Percentiles rank a stretch among this genome's conserved stretches.
phyloP scores from a whole-genome alignment of 2,329 filamentous ascomycete genomes.

The Diaporthe helianthi region DNA sequence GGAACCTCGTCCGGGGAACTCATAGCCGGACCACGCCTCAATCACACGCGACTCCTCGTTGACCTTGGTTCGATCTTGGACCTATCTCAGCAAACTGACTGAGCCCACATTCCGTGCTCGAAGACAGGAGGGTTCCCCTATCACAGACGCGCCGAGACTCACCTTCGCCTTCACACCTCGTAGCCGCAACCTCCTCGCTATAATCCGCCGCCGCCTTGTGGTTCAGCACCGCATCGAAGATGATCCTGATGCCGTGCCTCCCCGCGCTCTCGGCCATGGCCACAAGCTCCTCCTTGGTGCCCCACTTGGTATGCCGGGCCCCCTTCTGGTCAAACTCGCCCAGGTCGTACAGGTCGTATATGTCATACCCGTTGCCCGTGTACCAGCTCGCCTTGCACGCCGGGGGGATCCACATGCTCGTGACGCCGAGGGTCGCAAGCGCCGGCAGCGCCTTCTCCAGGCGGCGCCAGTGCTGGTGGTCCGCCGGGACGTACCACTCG shows the following conservation, averaged over 20 bases:
- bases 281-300: slow-evolving; percentile 65
- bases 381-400: slow-evolving; percentile 71
- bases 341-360: slow-evolving; percentile 72
- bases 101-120: background rate
- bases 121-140: background rate
- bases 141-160: slow-evolving; percentile 38
- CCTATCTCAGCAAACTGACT: slow-evolving; percentile 26
- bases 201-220: slow-evolving; percentile 74
- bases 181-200: slow-evolving; percentile 63
- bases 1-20: slow-evolving; percentile 67
- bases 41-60: slow-evolving; percentile 66
- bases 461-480: slow-evolving; percentile 67
- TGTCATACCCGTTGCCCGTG: slow-evolving; percentile 71
- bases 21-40: slow-evolving; percentile 71
- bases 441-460: slow-evolving; percentile 58
- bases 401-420: slow-evolving; percentile 72
- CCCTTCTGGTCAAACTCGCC: slow-evolving; percentile 79
- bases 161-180: slow-evolving; percentile 63
- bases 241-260: slow-evolving; percentile 60
- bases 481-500: slow-evolving; percentile 74
- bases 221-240: slow-evolving; percentile 77
- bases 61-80: slow-evolving; percentile 59
- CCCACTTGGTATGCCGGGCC: slow-evolving; percentile 70
- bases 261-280: slow-evolving; percentile 59
- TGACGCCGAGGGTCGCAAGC: slow-evolving; percentile 66